Percentiles rank a stretch among this genome's conserved stretches.
Conservation (phyloP, 495 filamentous ascomycete species). For the Penicillium roqueforti region DNA sequence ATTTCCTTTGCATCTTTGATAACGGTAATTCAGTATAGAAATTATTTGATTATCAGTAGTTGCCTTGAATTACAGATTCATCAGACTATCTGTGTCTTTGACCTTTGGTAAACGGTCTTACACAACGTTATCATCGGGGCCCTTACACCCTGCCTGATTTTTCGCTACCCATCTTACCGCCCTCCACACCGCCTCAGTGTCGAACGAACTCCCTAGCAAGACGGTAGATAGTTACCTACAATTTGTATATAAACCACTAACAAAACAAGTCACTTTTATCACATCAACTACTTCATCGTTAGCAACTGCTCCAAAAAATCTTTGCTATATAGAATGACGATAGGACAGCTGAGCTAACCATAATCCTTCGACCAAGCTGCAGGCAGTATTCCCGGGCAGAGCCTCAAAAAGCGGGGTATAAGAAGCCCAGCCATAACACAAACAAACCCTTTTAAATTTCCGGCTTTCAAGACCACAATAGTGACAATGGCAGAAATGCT, state of each 20-base stretch:
- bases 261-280: too few species aligned
- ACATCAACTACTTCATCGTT: too few species aligned
- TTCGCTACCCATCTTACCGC: too few species aligned
- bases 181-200: too few species aligned
- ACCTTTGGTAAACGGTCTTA: not conserved
- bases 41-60: not conserved
- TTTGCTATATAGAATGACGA: too few species aligned
- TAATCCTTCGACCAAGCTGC: not conserved
- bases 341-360: not conserved
- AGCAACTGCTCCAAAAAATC: too few species aligned
- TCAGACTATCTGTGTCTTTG: not conserved
- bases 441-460: not conserved
- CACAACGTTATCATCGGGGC: too few species aligned
- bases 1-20: not conserved
- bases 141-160: too few species aligned
- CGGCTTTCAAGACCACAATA: not conserved
- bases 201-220: too few species aligned
- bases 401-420: not conserved
- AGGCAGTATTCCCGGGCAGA: not conserved
- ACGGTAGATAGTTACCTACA: too few species aligned
- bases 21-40: not conserved
- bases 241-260: too few species aligned
- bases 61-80: not conserved
- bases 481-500: conserved; percentile 37
- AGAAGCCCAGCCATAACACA: not conserved